These are phyloP conservation scores for Fusarium sp. DNA, from an alignment of 2,329 filamentous ascomycete species.

Conservation along the genomic window DNA sequence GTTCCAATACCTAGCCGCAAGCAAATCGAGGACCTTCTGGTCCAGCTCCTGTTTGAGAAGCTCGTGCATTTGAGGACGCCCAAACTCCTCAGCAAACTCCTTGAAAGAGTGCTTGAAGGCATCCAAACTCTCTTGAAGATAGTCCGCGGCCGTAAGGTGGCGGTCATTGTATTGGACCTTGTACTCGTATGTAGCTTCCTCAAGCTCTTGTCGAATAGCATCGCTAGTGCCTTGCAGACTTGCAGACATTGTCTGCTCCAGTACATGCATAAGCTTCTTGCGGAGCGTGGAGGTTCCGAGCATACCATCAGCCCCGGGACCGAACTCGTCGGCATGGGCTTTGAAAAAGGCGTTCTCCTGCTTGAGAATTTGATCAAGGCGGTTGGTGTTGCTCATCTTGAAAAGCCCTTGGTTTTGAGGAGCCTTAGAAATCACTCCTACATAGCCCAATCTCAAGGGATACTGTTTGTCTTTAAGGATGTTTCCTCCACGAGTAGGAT, in stretches of 20 bases:
- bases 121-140: slow-evolving; percentile 93
- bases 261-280: slow-evolving; percentile 95
- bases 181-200: slow-evolving; percentile 98
- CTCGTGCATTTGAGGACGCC: slow-evolving; percentile 86
- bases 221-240: slow-evolving; percentile 90
- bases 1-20: slow-evolving; percentile 97
- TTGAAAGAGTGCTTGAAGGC: slow-evolving; percentile 99
- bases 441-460: slow-evolving; percentile 92
- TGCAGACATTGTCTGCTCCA: slow-evolving; percentile 96
- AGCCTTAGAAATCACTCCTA: slow-evolving; percentile 90
- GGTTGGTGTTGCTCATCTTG: slow-evolving; percentile 81
- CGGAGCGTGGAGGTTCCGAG: slow-evolving; percentile 88
- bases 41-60: slow-evolving; percentile 93
- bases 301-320: slow-evolving; percentile 74
- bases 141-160: slow-evolving; percentile 93
- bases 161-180: slow-evolving; percentile 99
- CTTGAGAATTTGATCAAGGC: slow-evolving; percentile 82
- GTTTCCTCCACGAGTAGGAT: slow-evolving; percentile 78
- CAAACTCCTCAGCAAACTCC: slow-evolving; percentile 89
- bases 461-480: slow-evolving; percentile 93
- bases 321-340: slow-evolving; percentile 83
- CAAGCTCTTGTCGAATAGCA: slow-evolving; percentile 92
- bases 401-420: slow-evolving; percentile 80
- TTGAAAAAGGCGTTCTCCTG: slow-evolving; percentile 92
- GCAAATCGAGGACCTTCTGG: slow-evolving; percentile 90